phyloP scores from a whole-genome alignment of 768 basidiomycete genomes.

The Mycena galericulata region DNA sequence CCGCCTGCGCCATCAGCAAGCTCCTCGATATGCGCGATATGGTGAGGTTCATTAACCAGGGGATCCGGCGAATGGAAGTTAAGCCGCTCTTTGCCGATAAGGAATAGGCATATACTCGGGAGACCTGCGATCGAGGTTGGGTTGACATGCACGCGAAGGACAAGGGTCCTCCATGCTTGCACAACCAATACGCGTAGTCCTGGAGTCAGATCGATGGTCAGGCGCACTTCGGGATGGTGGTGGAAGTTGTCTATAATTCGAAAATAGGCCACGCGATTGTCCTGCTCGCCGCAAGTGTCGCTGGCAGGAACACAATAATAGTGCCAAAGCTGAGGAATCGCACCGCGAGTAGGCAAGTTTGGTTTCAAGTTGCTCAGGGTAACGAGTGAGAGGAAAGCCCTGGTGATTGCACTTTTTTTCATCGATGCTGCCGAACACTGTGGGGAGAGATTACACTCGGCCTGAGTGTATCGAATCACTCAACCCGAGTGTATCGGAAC shows the following conservation, averaged over 20 bases:
- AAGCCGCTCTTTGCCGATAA: not conserved
- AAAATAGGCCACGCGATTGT: conserved; percentile 17
- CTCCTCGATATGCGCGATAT: conserved; percentile 11
- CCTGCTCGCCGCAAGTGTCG: conserved; percentile 3
- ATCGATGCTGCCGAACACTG: too few relatives aligned
- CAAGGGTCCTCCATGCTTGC: conserved; percentile 4
- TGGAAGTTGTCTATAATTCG: conserved; percentile 12
- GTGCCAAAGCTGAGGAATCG: too few relatives aligned
- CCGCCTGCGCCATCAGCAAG: conserved; percentile 6
- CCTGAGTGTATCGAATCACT: too few relatives aligned
- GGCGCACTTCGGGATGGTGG: not conserved
- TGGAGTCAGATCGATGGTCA: conserved; percentile 2
- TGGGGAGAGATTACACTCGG: too few relatives aligned
- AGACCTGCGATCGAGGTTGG: conserved; percentile 3
- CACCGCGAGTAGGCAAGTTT: too few relatives aligned
- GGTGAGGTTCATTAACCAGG: not conserved
- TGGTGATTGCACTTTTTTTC: too few relatives aligned
- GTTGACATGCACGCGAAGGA: not conserved
- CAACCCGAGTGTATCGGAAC: too few relatives aligned
- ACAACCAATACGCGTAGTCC: conserved; percentile 14
- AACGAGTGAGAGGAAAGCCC: too few relatives aligned
- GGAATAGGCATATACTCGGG: not conserved
- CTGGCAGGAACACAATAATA: conserved; percentile 1
- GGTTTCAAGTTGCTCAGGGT: too few relatives aligned
- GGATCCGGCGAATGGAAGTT: not conserved